phyloP scores from a whole-genome alignment of 176 grass and related monocot genomes.

The Musa troglodytarum region DNA sequence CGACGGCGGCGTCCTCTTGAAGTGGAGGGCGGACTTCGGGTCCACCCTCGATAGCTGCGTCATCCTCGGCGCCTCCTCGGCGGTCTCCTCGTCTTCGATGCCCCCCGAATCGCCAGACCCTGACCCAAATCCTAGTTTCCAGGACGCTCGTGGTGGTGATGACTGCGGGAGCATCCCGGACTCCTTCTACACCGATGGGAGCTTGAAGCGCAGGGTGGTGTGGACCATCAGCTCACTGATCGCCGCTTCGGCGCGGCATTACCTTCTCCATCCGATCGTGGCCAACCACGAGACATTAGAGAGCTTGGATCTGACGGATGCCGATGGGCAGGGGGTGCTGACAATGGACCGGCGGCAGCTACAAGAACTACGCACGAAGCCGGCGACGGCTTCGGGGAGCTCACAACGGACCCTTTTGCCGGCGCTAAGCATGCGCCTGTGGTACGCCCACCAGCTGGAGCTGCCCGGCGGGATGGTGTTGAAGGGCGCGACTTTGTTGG shows the following conservation, averaged over 20 bases:
- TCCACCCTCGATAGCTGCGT: constrained; percentile 21
- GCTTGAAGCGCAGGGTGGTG: constrained; percentile 18
- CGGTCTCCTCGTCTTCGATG: not conserved
- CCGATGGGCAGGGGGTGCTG: constrained; percentile 21
- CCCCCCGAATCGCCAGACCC: not conserved
- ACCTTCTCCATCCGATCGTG: constrained; percentile 17
- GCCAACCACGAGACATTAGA: constrained; percentile 10
- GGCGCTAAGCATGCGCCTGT: constrained; percentile 19
- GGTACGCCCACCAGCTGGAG: constrained; percentile 17
- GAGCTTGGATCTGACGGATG: constrained; percentile 18
- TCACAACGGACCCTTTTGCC: constrained; percentile 19
- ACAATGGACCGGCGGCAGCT: constrained; percentile 15
- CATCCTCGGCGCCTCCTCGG: constrained; percentile 10
- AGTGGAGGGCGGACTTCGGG: constrained; percentile 23
- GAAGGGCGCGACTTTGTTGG: constrained; percentile 19
- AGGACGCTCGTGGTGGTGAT: not conserved
- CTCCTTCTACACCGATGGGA: constrained; percentile 16
- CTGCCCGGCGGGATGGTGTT: constrained; percentile 19
- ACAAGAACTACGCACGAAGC: constrained; percentile 15
- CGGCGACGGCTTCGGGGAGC: not conserved
- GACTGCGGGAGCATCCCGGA: constrained; percentile 18
- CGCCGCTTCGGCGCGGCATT: constrained; percentile 23
- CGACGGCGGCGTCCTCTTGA: constrained; percentile 13
- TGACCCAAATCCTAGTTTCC: not conserved
- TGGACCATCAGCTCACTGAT: constrained; percentile 31